Percentiles rank a stretch among this genome's conserved stretches.
phyloP scores from a whole-genome alignment of 2,329 filamentous ascomycete genomes.

The Exophiala lecanii-corni region DNA sequence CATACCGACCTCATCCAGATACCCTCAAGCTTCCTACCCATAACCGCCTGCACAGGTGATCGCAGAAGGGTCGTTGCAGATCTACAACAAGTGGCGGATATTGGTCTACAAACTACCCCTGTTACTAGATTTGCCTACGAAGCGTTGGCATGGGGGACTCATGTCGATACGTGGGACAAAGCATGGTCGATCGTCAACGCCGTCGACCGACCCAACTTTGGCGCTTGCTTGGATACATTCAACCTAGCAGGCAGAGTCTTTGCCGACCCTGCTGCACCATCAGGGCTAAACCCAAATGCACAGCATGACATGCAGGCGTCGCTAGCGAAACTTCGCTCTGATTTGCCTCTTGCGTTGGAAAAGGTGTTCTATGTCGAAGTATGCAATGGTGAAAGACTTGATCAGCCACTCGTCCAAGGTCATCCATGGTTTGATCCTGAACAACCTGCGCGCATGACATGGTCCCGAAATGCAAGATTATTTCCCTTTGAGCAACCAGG shows the following conservation, averaged over 20 bases:
- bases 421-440: conserved; percentile 56
- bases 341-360: conserved; percentile 33
- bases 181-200: conserved; percentile 63
- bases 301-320: conserved; percentile 53
- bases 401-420: conserved; percentile 50
- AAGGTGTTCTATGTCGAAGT: conserved; percentile 75
- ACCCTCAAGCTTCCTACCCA: conserved; percentile 64
- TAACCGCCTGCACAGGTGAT: conserved; percentile 44
- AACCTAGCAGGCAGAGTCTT: conserved; percentile 69
- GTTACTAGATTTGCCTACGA: conserved; percentile 68
- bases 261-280: conserved; percentile 58
- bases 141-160: conserved; percentile 66
- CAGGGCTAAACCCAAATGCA: conserved; percentile 51
- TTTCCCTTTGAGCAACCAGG: conserved; percentile 63
- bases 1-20: conserved; percentile 69
- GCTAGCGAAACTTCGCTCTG: conserved; percentile 49
- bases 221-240: conserved; percentile 72
- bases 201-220: conserved; percentile 68
- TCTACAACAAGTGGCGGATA: conserved; percentile 45
- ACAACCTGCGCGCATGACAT: conserved; percentile 66
- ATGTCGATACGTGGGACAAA: conserved; percentile 65
- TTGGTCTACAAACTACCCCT: conserved; percentile 54
- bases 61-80: conserved; percentile 37
- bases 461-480: conserved; percentile 69
- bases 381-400: conserved; percentile 65